phyloP scores from a whole-genome alignment of 805 yeast genomes.

The Wickerhamomyces kurtzmanii region DNA sequence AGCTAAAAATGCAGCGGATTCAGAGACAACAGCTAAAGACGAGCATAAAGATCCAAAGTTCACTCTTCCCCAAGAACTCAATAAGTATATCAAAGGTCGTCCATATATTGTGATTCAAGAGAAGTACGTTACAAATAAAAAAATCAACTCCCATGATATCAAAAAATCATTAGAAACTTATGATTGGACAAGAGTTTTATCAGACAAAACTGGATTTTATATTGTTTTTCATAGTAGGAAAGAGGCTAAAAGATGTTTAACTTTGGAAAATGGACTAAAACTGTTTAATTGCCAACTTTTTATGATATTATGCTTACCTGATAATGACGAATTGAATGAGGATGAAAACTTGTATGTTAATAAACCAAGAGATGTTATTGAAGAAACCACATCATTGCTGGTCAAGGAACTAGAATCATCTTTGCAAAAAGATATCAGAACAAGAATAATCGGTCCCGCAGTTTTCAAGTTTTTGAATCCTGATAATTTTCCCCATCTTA shows the following conservation, averaged over 20 bases:
- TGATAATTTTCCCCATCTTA: constrained; percentile 41
- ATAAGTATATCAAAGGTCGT: constrained; percentile 39
- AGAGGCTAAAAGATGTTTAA: constrained; percentile 53
- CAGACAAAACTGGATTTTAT: constrained; percentile 58
- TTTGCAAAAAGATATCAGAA: constrained; percentile 63
- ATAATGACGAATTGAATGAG: constrained; percentile 4
- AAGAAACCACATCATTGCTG: constrained; percentile 49
- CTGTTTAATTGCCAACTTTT: constrained; percentile 36
- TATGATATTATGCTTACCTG: constrained; percentile 37
- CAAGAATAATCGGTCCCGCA: constrained; percentile 60
- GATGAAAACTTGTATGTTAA: constrained; percentile 2
- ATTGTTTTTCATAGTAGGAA: constrained; percentile 52
- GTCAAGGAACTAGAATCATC: constrained; percentile 55
- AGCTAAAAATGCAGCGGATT: constrained; percentile 14
- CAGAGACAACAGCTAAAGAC: constrained; percentile 10
- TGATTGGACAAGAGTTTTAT: constrained; percentile 55
- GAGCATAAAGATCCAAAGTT: constrained; percentile 18
- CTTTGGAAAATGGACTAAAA: constrained; percentile 47
- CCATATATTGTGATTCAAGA: constrained; percentile 49
- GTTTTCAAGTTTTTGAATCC: constrained; percentile 53
- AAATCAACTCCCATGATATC: constrained; percentile 44
- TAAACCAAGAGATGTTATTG: constrained; percentile 31
- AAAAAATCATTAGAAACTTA: constrained; percentile 48
- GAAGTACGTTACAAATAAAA: constrained; percentile 26
- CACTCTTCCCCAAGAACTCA: constrained; percentile 41